Conservation (phyloP, 2,329 filamentous ascomycete species). For the Akanthomyces uredinophilus region DNA sequence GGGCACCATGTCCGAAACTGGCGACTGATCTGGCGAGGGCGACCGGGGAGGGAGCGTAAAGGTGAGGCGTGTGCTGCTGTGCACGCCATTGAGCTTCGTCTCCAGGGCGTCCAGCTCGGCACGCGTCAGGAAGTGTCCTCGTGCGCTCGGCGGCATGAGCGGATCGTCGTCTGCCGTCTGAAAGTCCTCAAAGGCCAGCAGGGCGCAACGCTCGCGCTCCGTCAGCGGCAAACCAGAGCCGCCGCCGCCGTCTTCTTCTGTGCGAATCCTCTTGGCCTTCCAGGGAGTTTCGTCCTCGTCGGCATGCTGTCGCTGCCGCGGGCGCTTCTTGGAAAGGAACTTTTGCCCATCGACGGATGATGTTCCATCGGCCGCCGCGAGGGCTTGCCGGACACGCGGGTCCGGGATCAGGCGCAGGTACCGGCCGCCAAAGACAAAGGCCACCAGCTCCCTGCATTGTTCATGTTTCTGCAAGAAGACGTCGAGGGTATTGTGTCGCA, state of each 20-base stretch:
- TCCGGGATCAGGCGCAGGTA: constrained; percentile 17
- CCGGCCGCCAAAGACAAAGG: constrained; percentile 20
- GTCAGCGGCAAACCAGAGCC: background rate
- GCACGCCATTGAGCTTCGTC: background rate
- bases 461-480: constrained; percentile 18
- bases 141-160: background rate
- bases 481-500: constrained; percentile 18
- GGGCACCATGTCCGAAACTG: background rate
- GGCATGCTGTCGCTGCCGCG: background rate
- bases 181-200: background rate
- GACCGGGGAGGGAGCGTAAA: background rate
- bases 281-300: background rate
- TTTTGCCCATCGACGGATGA: constrained; percentile 14
- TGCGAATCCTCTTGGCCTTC: background rate
- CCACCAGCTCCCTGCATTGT: constrained; percentile 14
- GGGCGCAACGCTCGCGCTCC: background rate
- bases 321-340: constrained; percentile 4
- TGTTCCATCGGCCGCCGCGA: background rate
- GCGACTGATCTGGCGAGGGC: background rate
- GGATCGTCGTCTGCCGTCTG: background rate
- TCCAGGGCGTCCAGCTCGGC: background rate
- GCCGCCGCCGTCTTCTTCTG: background rate
- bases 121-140: background rate
- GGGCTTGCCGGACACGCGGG: background rate
- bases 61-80: background rate